Base-by-base conservation (phyloP, 768 basidiomycete genomes). In the Boletus eberwhitei region DNA sequence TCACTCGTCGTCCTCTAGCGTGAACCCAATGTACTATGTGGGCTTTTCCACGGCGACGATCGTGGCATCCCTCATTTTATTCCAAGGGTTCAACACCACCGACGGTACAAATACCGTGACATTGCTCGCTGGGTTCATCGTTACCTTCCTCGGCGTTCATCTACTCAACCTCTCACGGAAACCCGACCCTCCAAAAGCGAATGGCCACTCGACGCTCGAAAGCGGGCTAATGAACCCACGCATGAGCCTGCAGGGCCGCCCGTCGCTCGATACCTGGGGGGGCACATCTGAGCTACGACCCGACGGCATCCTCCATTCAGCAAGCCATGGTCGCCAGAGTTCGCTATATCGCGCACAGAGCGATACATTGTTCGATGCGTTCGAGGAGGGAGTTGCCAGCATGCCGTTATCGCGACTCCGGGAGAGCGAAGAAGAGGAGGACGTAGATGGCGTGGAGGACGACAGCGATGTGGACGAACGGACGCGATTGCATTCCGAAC, bases 1-100 rank as follows among this genome's bases (percentile, higher is more conserved):
- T 52, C 37, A 54, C 21, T 9, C 22, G 41, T 32, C 2, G 9
- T 40, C 34, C 22, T 19, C 50, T 60, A 96, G 93, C 46, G 95
- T 98, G 48, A 98, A 98, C 70, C 96, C 95, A 0, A 88, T 97
- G 78, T 98, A 98, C 74, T 98, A 94, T 66, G 96, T 98, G 71
- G 88, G 91, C 70, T 99, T 99, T 76, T 92, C 93, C 17, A 90
- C 90, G 2, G 87, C 88, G 5, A 98, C 95, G 44, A 88, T 96
- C 66, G 78, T 97, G 40, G 93, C 97, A 0, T 97, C 93, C 57
- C 81, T 97, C 55, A 96, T 99, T 63, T 82, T 99, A 57, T 98
- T 98, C 81, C 90, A 94, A 77, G 97, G 97, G 0, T 89, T 98
- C 78, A 93, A 98, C 74, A 98, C 93, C 6, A 83, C 86, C 26